phyloP scores from a whole-genome alignment of 768 basidiomycete species.

The Boletus fagicola region DNA sequence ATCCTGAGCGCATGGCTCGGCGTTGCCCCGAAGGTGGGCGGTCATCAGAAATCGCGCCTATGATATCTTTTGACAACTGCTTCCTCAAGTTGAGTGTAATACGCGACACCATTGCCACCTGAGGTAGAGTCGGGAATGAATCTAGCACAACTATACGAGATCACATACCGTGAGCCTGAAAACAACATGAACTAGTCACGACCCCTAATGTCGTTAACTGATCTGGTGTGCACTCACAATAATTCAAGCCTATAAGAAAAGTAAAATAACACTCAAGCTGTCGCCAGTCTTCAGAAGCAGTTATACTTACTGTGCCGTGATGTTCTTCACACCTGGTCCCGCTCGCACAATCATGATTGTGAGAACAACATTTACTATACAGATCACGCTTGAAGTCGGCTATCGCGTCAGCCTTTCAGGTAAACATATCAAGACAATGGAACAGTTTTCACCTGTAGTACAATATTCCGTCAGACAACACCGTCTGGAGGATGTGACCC shows the following conservation, averaged over 20 bases:
- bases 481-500: slow-evolving; percentile 21
- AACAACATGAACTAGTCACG: slow-evolving; percentile 34
- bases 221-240: slow-evolving; percentile 33
- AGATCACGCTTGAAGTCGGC: slow-evolving; percentile 34
- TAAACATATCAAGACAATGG: not conserved
- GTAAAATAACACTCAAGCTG: not conserved
- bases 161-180: slow-evolving; percentile 15
- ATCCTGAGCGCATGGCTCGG: not conserved
- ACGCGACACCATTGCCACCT: slow-evolving; percentile 67
- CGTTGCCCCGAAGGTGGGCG: not conserved
- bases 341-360: slow-evolving; percentile 40
- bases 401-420: not conserved
- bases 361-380: slow-evolving; percentile 36
- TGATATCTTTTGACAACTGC: slow-evolving; percentile 8
- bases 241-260: slow-evolving; percentile 34
- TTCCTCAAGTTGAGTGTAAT: slow-evolving; percentile 62
- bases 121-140: slow-evolving; percentile 4
- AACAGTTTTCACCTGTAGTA: slow-evolving; percentile 33
- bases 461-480: slow-evolving; percentile 35
- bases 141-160: not conserved
- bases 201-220: slow-evolving; percentile 21
- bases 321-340: slow-evolving; percentile 31
- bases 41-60: not conserved
- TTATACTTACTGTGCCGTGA: slow-evolving; percentile 33
- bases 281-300: not conserved